Base-by-base conservation (phyloP, 2,329 filamentous ascomycete genomes). In the Aureobasidium sp. region DNA sequence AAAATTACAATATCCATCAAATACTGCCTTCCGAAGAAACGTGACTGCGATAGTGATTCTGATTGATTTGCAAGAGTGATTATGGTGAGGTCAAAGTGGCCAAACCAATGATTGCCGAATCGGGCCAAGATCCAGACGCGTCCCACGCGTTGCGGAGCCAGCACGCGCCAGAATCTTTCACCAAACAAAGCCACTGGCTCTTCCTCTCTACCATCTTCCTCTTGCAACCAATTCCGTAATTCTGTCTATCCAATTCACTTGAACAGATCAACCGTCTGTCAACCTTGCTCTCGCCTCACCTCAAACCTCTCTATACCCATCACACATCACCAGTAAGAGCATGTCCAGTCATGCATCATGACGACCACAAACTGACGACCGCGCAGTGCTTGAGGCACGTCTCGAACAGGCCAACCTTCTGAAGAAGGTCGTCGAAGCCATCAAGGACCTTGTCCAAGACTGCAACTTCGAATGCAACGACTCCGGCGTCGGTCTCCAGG, bases 401-500 rank as follows among this genome's bases (percentile, higher is more conserved):
- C 85, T 99, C 78, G 89, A 94, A 76, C 92, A 97, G 83, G 93
- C 95, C 66, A 84, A 86, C 73, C 83, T 96, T 76, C 85, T 99
- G 75, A 99, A 99, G 84, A 96, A 94, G 89, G 90, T 97, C 66
- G 92, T 99, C 72, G 95, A 99, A 76, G 91, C 95, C 70, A 97
- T 99, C 87, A 97, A 97, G 80, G 94, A 99, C 73, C 87, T 99
- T 57, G 94, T 99, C 60, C 94, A 97, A 79, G 94, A 99, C 80
- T 99, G 94, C 87, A 99, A 99, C 81, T 99, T 99, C 80, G 94
- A 99, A 84, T 99, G 95, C 88, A 99, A 97, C 88, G 95, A 99
- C 83, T 93, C 91, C 61, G 94, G 94, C 66, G 94, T 99, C 73
- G 92, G 93, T 57, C 89, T 99, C 62, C 94, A 99, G 79, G 94